These are phyloP conservation scores for Cinchona pubescens DNA, from an alignment of 257 asterid genomes.

Conservation along the genomic window DNA sequence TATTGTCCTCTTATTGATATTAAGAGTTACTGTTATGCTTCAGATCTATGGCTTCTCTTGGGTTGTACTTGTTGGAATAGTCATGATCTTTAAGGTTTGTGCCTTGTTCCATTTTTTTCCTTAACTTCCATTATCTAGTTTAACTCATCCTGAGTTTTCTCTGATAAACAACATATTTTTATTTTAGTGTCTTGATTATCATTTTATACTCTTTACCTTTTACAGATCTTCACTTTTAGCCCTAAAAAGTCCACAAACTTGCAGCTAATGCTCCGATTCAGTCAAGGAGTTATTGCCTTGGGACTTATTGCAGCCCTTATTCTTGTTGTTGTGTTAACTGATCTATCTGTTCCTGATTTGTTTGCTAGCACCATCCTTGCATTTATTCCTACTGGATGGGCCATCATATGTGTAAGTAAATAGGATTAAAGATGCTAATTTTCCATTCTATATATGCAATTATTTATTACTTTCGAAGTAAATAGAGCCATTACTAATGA, in stretches of 20 bases:
- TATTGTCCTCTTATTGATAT: slow-evolving; percentile 8
- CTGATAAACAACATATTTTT: neutral
- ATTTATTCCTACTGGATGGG: slow-evolving; percentile 97
- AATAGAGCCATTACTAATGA: neutral
- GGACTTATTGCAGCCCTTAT: slow-evolving; percentile 80
- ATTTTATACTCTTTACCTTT: neutral
- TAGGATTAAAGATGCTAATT: neutral
- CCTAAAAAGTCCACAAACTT: slow-evolving; percentile 83
- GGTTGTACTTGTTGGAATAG: slow-evolving; percentile 79
- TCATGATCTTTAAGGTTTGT: slow-evolving; percentile 79
- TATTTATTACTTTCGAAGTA: neutral
- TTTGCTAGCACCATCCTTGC: slow-evolving; percentile 94
- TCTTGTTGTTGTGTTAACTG: slow-evolving; percentile 64
- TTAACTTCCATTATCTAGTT: neutral
- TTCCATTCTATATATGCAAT: neutral
- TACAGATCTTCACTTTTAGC: slow-evolving; percentile 77
- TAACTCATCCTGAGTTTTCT: neutral
- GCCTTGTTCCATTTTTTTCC: slow-evolving; percentile 7
- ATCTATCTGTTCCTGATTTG: slow-evolving; percentile 67
- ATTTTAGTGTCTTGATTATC: slow-evolving; percentile 2
- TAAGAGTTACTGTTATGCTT: neutral
- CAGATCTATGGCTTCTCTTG: slow-evolving; percentile 94
- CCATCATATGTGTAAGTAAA: slow-evolving; percentile 71
- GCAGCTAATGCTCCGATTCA: slow-evolving; percentile 86
- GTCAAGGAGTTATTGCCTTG: slow-evolving; percentile 83